Conservation (phyloP, 1,139 yeast genomes). For the Debaryomyces sp. region DNA sequence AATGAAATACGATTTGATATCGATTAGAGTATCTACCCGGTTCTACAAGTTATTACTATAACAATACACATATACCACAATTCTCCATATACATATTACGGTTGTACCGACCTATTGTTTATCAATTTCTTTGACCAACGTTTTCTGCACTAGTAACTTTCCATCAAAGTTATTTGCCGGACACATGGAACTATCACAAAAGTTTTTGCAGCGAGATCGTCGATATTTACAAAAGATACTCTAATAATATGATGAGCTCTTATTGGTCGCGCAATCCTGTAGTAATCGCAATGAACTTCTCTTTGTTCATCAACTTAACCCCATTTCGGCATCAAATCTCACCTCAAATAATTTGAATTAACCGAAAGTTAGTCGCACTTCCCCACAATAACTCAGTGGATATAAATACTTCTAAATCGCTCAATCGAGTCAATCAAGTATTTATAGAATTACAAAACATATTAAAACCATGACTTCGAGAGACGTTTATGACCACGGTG, state of each 20-base stretch:
- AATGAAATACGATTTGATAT: no score
- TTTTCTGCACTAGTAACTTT: background rate
- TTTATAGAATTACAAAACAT: background rate
- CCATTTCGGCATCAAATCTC: background rate
- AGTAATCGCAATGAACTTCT: background rate
- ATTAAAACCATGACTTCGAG: conserved; percentile 10
- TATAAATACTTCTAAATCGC: background rate
- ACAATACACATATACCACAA: no score
- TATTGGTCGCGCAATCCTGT: background rate
- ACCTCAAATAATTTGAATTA: background rate
- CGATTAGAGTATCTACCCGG: no score
- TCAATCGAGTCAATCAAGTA: background rate
- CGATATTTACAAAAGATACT: background rate
- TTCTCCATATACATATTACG: no score
- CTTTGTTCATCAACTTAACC: background rate
- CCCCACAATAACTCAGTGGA: background rate
- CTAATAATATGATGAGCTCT: background rate
- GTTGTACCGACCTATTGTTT: background rate
- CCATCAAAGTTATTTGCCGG: background rate
- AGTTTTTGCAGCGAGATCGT: background rate
- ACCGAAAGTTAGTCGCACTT: conserved; percentile 2
- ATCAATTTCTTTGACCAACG: background rate
- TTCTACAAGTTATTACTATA: no score
- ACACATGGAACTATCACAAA: background rate
- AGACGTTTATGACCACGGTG: conserved; percentile 12